Evolutionary conservation across 2,329 filamentous ascomycete genomes (phyloP), one percentile per base, ranked within the genome.

Genomic region (Pseudocercospora fijiensis): DNA sequence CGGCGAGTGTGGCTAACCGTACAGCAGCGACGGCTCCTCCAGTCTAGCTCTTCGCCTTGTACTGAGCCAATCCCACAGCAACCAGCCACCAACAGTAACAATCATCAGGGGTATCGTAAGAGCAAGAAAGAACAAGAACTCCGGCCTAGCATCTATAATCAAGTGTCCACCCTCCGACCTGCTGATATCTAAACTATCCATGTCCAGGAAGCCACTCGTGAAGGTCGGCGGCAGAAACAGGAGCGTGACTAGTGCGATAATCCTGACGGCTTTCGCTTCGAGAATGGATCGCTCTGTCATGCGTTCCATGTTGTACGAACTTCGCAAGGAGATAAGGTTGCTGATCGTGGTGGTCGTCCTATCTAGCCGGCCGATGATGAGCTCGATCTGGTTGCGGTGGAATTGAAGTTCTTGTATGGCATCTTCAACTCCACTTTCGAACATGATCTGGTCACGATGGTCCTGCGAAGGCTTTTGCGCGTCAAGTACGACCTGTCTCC

Each of bases 181-280:
- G 13, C 27, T 13, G 20, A 61, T 30, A 13, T 43, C 22, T 11
- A 64, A 13, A 52, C 49, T 30, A 7, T 37, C 58, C 58, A 64
- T 64, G 4, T 64, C 51, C 10, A 64, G 13, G 7, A 64, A 58
- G 1, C 58, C 62, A 18, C 22, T 45, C 4, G 58, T 65, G 43
- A 62, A 65, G 2, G 63, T 65, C 22, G 63, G 63, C 9, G 63
- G 63, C 16, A 65, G 30, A 10, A 65, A 61, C n/a, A 37, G 41
- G 0, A 65, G 33, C 6, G 63, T 65, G 9, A 65, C 49, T 11
- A 65, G 47, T 2, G 63, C 63, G 22, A 65, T 65, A 11, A 65
- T 57, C 7, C 63, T 27, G n/a, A 62, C 63, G 2, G 63, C 63
- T 28, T 52, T 60, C 2, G 63, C 63, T 57, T 65, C 63, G 16